A percentile compares a stretch with the other conserved stretches of the same genome.
Conservation (phyloP, 441 rosid genomes). For the Corymbia calophylla region DNA sequence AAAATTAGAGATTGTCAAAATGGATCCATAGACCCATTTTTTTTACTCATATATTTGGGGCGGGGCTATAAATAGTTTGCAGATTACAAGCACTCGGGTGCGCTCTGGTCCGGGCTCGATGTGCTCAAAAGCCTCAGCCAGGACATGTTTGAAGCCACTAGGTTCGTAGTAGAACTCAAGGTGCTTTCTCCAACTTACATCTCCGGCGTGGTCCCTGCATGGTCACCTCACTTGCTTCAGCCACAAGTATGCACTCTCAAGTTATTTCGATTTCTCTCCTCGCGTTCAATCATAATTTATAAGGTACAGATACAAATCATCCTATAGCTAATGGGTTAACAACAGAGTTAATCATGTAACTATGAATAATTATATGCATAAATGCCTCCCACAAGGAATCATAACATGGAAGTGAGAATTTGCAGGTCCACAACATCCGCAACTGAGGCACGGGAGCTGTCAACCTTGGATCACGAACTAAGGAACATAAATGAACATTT, state of each 20-base stretch:
- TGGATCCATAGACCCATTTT: neutral
- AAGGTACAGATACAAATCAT: neutral
- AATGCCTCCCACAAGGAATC: neutral
- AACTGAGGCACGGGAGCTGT: conserved; percentile 68
- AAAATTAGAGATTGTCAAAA: too few relatives aligned
- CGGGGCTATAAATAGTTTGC: neutral
- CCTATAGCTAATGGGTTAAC: neutral
- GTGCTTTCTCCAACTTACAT: neutral
- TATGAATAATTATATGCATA: neutral
- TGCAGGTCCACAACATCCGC: conserved; percentile 52
- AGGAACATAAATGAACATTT: conserved; percentile 51
- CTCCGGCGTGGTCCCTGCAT: neutral
- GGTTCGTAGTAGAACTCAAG: neutral
- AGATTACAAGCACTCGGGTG: neutral
- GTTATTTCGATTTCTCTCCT: neutral
- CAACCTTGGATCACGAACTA: conserved; percentile 62
- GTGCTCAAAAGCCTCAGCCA: neutral
- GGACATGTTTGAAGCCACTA: neutral
- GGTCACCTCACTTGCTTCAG: conserved; percentile 48
- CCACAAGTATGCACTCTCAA: conserved; percentile 35
- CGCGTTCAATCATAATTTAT: neutral
- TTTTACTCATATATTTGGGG: neutral
- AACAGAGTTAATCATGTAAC: neutral
- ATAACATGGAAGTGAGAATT: neutral
- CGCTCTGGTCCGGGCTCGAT: neutral